Base-by-base conservation (phyloP, 163 green algal genomes). In the Chlamydomonas reinhardtii region DNA sequence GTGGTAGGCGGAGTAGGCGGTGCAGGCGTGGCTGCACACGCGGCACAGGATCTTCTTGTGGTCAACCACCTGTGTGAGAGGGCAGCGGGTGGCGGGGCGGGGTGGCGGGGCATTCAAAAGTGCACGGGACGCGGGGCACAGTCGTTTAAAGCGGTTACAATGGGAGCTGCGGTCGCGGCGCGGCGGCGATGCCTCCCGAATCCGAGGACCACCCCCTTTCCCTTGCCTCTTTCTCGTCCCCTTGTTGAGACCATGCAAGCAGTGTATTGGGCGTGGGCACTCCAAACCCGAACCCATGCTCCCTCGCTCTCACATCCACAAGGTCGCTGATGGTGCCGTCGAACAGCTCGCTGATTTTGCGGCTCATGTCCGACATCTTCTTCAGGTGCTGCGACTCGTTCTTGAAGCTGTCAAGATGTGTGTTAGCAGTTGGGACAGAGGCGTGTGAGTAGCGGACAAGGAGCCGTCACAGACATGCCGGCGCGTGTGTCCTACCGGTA, bases 1-100 rank as follows among this genome's bases (percentile, higher is more conserved):
- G 69, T 91, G 90, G 74, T 89, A 90, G 31, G 83, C 79, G 70
- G 74, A 78, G 54, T 86, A 86, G 70, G 80, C 80, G 80, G 80
- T 79, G 80, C 80, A 86, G 31, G 70, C 34, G 80, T 86, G 56
- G 34, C 76, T 73, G 80, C 80, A 86, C 39, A 74, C 66, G 39
- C 64, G n/a, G 72, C 84, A 83, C 25, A 56, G 73, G 71, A 89
- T 71, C 68, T 84, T 70, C 81, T 89, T 76, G 82, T 90, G 85
- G 76, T 92, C 82, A 15, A 77, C 8, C 24, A 90, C 31, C 85
- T 90, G 70, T 31, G 48, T 8, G 39, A 5, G 39, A 5, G 39
- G 39, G 5, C 39, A 48, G 39, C 39, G 39, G 5, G 72, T 27
- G 72, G n/a, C n/a, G n/a, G n/a, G n/a, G 11, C 2, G 43, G 72